Evolutionary conservation across 306 rosid species (phyloP).

Genomic region (Vigna trinervia): DNA sequence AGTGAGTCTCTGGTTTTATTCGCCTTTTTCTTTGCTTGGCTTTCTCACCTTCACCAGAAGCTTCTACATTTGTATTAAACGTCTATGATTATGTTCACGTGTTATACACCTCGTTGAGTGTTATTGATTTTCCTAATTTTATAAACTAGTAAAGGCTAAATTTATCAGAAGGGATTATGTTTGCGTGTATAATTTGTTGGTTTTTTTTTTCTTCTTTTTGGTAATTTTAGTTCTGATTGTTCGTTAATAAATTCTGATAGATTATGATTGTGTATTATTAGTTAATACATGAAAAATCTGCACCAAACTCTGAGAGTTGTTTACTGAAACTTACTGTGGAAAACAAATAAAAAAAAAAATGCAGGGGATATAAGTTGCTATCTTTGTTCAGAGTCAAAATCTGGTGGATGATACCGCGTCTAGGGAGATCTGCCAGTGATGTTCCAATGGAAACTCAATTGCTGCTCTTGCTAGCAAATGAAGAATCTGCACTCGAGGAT

Average conservation of each 20-base stretch:
- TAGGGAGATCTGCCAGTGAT: conserved; percentile 63
- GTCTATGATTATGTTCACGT: background rate
- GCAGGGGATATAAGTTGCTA: conserved; percentile 64
- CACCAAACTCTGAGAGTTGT: background rate
- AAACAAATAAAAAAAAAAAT: background rate
- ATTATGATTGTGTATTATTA: no score
- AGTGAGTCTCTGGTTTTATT: conserved; percentile 45
- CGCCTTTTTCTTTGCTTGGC: background rate
- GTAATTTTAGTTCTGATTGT: background rate
- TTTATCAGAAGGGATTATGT: no score
- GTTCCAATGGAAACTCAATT: conserved; percentile 79
- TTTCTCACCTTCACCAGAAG: background rate
- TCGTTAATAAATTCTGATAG: no score
- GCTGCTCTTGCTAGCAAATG: conserved; percentile 68
- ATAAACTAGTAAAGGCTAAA: no score
- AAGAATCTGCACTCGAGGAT: conserved; percentile 47
- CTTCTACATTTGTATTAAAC: background rate
- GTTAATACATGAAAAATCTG: background rate
- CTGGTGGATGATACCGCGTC: conserved; percentile 84
- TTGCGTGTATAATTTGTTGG: background rate
- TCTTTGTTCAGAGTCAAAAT: conserved; percentile 69
- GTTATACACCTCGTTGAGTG: no score
- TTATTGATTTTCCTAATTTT: no score
- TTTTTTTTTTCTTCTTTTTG: background rate
- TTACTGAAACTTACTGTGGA: background rate